Evolutionary conservation across 2,329 filamentous ascomycete genomes (phyloP), one percentile per base, ranked within the genome.

Genomic region (Ascochyta lentis): DNA sequence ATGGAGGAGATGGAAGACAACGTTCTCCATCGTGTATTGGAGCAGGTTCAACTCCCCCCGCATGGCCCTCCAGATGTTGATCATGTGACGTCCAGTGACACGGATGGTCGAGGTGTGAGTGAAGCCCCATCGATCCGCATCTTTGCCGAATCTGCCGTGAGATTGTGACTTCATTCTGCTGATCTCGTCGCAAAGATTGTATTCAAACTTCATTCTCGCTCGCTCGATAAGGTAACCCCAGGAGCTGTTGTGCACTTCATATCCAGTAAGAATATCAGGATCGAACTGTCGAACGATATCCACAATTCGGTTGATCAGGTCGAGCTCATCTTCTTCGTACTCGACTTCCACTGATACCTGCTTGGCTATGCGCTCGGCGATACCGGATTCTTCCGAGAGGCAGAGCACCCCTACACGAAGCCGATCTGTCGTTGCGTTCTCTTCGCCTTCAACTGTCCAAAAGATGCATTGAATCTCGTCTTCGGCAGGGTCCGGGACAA

Each of bases 51-150:
- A 78, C 76, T 97, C 94, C n/a, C 89, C 86, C 54, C 92, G 86
- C 93, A 99, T 97, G 0, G 93, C 92, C 66, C 94, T 86, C 92
- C 95, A 98, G 41, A 98, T 90, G 65, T 98, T 98, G 78, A 99
- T 93, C 83, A 96, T 92, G 71, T 98, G 94, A 58, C 95, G 85
- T 5, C 95, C 95, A 0, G 93, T 97, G n/a, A 99, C 86, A 53
- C 88, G 87, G 63, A 98, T 92, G 3, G 91, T 94, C 2, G 92
- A 96, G 0, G 93, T 96, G 49, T 93, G 92, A 60, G 92, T 95
- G 79, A 96, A 96, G 0, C 93, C 94, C 94, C 94, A 98, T 61
- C 86, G 84, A 73, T 97, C 93, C 45, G 86, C 87, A 23, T 96
- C 91, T 73, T 91, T 96, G 19, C 91, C 91, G 68, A 93, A 93